phyloP scores from a whole-genome alignment of 2,329 filamentous ascomycete species.

The Clarireedia monteithiana region DNA sequence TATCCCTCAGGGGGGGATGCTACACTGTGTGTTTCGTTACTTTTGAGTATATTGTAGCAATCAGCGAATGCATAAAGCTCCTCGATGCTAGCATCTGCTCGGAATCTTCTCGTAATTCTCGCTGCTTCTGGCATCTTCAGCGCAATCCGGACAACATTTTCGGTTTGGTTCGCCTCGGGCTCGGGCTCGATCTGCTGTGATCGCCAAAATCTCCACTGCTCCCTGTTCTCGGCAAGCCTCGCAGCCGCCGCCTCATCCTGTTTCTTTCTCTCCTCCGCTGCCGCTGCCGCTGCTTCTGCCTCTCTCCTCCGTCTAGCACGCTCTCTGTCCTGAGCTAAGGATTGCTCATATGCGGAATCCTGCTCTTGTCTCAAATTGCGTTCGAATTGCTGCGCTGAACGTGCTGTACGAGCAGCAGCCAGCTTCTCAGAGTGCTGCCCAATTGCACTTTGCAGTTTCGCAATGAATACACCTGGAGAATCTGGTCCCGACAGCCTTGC shows the following conservation, averaged over 20 bases:
- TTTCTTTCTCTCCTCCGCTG: constrained; percentile 55
- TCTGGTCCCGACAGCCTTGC: constrained; percentile 69
- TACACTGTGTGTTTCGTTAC: constrained; percentile 6
- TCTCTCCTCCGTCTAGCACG: constrained; percentile 69
- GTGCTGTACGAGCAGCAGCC: constrained; percentile 63
- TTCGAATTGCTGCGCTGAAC: constrained; percentile 73
- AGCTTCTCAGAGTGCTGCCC: constrained; percentile 70
- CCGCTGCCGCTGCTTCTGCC: constrained; percentile 63
- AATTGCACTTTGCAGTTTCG: constrained; percentile 67
- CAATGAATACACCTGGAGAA: constrained; percentile 61
- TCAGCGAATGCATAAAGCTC: constrained; percentile 93
- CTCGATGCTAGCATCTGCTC: constrained; percentile 58
- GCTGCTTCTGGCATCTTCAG: constrained; percentile 56
- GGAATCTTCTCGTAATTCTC: constrained; percentile 70
- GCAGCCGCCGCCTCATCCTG: constrained; percentile 51
- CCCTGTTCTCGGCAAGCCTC: constrained; percentile 40
- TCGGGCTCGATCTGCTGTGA: constrained; percentile 59
- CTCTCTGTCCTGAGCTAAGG: constrained; percentile 79
- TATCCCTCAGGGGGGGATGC: constrained; percentile 54
- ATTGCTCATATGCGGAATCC: constrained; percentile 88
- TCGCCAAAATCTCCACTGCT: constrained; percentile 77
- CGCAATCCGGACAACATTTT: constrained; percentile 65
- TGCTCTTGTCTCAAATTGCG: constrained; percentile 79
- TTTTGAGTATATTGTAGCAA: constrained; percentile 61
- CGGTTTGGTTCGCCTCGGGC: constrained; percentile 48